Percentiles rank a stretch among this genome's conserved stretches.
Evolutionary conservation across 352 stramenopile genomes (phyloP).

Genomic region (Phytophthora melonis): DNA sequence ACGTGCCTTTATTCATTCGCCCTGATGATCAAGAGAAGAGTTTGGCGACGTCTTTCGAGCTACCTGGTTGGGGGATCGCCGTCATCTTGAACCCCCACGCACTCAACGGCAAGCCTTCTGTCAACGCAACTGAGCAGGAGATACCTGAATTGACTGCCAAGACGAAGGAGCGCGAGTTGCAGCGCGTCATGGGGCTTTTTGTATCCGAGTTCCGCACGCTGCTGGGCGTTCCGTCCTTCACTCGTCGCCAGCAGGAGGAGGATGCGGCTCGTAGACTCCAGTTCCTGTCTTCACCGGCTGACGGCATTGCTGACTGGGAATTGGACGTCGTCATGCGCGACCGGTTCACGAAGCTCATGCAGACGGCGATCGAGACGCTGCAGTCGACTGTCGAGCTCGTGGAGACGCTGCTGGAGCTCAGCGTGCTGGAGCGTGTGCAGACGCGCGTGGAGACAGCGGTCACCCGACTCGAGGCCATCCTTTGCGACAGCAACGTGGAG

Average conservation of each 20-base stretch:
- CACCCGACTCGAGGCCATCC: constrained; percentile 58
- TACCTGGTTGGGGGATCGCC: constrained; percentile 75
- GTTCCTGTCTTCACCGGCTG: constrained; percentile 59
- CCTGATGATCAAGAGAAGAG: constrained; percentile 9
- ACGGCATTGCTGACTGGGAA: constrained; percentile 81
- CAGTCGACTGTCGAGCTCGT: constrained; percentile 81
- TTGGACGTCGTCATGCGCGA: constrained; percentile 61
- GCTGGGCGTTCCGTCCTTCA: constrained; percentile 67
- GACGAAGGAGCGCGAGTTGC: constrained; percentile 40
- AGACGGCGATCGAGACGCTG: constrained; percentile 68
- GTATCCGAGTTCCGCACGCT: constrained; percentile 69
- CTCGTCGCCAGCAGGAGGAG: constrained; percentile 46
- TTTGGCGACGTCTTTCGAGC: constrained; percentile 69
- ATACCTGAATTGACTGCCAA: background rate
- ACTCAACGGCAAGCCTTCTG: constrained; percentile 18
- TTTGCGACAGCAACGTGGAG: constrained; percentile 37
- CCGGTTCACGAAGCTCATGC: constrained; percentile 66
- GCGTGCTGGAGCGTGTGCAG: constrained; percentile 72
- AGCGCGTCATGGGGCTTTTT: constrained; percentile 77
- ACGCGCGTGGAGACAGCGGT: constrained; percentile 61
- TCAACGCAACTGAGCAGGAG: background rate
- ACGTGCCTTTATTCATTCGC: constrained; percentile 70
- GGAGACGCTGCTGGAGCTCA: constrained; percentile 75
- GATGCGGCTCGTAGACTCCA: constrained; percentile 21
- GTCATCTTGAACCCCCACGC: constrained; percentile 58